phyloP scores from a whole-genome alignment of 306 rosid genomes.

The Prunus kanzakura region DNA sequence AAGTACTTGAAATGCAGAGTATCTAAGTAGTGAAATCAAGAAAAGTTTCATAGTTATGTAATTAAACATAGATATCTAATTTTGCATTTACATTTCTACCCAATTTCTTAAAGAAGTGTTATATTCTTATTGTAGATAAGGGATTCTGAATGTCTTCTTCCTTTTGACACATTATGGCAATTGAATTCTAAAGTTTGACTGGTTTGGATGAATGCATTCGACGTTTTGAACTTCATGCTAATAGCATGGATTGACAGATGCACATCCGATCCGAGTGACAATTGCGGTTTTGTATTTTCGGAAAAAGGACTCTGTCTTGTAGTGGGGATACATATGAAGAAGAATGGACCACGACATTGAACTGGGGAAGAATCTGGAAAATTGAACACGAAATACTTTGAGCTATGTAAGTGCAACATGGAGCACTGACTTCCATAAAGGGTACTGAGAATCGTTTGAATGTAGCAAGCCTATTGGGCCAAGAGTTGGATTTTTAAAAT shows the following conservation, averaged over 20 bases:
- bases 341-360: neutral
- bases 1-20: slow-evolving; percentile 30
- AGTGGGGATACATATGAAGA: neutral
- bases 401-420: neutral
- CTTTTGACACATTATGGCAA: neutral
- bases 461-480: neutral
- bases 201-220: neutral
- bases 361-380: neutral
- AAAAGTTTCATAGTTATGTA: slow-evolving; percentile 8
- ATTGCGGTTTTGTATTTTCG: neutral
- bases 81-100: neutral
- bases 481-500: neutral
- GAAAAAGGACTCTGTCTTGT: neutral
- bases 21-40: slow-evolving; percentile 25
- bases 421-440: neutral
- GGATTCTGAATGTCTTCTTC: neutral
- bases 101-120: neutral
- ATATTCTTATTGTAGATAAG: neutral
- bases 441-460: neutral
- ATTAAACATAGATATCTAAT: slow-evolving; percentile 25
- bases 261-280: neutral
- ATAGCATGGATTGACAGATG: neutral
- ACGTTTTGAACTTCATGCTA: no score
- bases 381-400: neutral
- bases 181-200: neutral